Base-by-base conservation (phyloP, 371 early-diverging fungal genomes). In the Saksenaea vasiformis region DNA sequence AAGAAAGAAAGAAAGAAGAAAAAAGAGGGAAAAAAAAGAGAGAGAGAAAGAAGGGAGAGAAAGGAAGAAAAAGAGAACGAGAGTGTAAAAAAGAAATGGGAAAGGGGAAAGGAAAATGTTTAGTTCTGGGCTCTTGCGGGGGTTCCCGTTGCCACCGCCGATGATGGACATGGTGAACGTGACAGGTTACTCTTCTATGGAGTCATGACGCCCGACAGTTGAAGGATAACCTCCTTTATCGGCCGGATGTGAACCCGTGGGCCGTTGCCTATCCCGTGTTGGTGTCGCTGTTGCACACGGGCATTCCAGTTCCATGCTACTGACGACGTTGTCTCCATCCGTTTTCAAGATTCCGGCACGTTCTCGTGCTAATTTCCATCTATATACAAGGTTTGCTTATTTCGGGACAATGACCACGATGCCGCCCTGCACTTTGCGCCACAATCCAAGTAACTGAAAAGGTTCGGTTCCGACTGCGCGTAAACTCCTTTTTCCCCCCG, bases 241-340 rank as follows among this genome's bases (percentile, higher is more conserved):
- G 58, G 58, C 58, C 58, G 58, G 51, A 47, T 47, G 51, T 47
- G 51, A 47, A 47, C 51, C 51, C 51, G 51, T 47, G 51, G 51
- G 22, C 51, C 51, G 51, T 47, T 47, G 27, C 51, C 51, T 47
- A 47, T 47, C 51, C 51, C 51, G 51, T 47, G 51, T 47, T 47
- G 51, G 51, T 47, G 51, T 47, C 51, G 17, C 51, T 47, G 51
- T 47, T 22, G 51, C 51, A 47, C 51, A 47, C 24, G 22, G 22
- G 51, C 51, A 47, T 22, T 47, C 51, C 5, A 47, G 51, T 22
- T 47, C 51, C 51, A 47, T 47, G 51, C 51, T 22, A 47, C 51
- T 22, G 51, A 47, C 51, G 51, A 47, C 24, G 51, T 47, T 22
- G 51, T 47, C 51, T 47, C n/a, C 51, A 47, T 47, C 51, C 51